phyloP scores from a whole-genome alignment of 345 rosid genomes.

The Dipteronia sinensis region DNA sequence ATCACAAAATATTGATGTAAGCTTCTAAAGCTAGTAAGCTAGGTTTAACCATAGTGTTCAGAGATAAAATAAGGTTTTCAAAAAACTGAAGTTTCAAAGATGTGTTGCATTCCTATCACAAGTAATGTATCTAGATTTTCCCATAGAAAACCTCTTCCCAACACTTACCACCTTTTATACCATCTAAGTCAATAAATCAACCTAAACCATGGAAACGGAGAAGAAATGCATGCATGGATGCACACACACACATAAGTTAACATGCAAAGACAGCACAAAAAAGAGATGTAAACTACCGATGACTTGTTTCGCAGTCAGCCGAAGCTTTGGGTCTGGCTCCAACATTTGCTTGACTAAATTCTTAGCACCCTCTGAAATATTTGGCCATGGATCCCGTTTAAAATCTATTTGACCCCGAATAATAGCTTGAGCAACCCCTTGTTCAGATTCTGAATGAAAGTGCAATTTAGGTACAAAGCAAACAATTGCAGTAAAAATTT shows the following conservation, averaged over 20 bases:
- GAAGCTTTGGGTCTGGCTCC: constrained; percentile 96
- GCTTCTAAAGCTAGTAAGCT: background rate
- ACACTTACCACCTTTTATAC: background rate
- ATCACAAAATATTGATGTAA: background rate
- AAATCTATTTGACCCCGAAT: constrained; percentile 95
- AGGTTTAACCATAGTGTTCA: background rate
- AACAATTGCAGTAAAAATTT: constrained; percentile 1
- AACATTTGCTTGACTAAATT: constrained; percentile 89
- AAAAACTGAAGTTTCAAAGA: background rate
- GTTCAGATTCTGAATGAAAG: constrained; percentile 82
- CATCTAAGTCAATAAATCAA: background rate
- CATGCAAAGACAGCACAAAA: constrained; percentile 13
- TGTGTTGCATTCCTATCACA: background rate
- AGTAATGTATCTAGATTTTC: background rate
- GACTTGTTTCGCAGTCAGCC: constrained; percentile 95
- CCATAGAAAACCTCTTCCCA: background rate
- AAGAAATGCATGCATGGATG: background rate
- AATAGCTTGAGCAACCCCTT: constrained; percentile 99
- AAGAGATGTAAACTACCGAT: constrained; percentile 60
- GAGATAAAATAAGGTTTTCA: background rate
- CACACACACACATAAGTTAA: background rate
- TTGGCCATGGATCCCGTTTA: constrained; percentile 99
- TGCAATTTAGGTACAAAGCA: background rate
- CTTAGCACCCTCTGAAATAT: constrained; percentile 89
- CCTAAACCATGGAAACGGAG: background rate